Evolutionary conservation across 1,284 basidiomycete genomes (phyloP), one percentile per base, ranked within the genome.

Genomic region (Phylloboletellus chloephorus): DNA sequence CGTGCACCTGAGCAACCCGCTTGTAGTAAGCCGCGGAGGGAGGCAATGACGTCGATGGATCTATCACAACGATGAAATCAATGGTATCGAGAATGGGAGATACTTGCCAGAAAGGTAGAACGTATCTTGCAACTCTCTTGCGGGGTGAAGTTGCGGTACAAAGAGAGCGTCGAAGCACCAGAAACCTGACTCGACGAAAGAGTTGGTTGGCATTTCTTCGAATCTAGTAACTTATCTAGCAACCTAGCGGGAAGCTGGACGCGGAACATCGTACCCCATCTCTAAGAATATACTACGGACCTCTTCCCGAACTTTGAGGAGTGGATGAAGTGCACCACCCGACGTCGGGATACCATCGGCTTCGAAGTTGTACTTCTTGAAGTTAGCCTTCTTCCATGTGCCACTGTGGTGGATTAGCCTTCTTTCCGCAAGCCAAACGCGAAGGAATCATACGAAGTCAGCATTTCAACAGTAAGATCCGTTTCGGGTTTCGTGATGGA

Each of bases 141-240:
- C 96, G 13, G 96, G 95, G 68, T 99, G 96, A 67, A 98, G 95
- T 62, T 99, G 96, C 1, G 96, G 96, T 0, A 99, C 96, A 63
- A 96, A 99, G 51, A 99, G 77, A 7, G 94, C 84, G 64, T 99
- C 96, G 66, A 99, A 98, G 64, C 95, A 97, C 96, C 96, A 99
- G 78, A 98, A 99, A 24, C 88, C 88, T 19, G 92, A 96, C 67
- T 99, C 96, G 46, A 99, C 93, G 63, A 94, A 99, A 46, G 87
- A 84, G 47, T 87, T 84, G n/a, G 96, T 98, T 5, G 95, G 93
- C 96, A 99, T 99, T 68, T 99, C 96, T 43, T 92, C 85, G 69
- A 98, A 99, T 11, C 93, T 95, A 52, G 17, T n/a, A 10, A 21
- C 3, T 25, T 21, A 17, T 57, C 15, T 47, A 30, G 17, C 0